Conservation (phyloP, 2,329 filamentous ascomycete genomes). For the Aspergillus sclerotialis region DNA sequence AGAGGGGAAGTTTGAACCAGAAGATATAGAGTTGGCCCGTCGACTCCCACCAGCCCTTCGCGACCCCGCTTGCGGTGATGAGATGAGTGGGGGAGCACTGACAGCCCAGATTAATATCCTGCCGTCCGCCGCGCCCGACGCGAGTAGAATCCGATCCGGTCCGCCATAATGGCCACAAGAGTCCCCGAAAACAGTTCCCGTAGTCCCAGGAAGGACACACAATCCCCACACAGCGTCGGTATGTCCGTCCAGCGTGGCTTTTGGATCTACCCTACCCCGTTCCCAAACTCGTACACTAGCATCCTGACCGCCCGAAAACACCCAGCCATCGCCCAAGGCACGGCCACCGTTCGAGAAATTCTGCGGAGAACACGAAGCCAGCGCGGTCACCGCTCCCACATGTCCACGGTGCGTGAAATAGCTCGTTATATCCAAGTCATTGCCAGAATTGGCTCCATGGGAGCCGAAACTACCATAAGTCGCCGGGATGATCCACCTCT, state of each 20-base stretch:
- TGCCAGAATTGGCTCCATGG: slow-evolving; percentile 50
- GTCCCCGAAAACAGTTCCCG: slow-evolving; percentile 70
- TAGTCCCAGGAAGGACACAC: slow-evolving; percentile 79
- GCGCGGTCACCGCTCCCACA: slow-evolving; percentile 76
- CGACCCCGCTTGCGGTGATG: slow-evolving; percentile 68
- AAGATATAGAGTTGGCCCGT: slow-evolving; percentile 87
- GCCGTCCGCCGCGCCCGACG: slow-evolving; percentile 84
- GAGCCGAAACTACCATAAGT: slow-evolving; percentile 59
- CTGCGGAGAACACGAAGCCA: slow-evolving; percentile 80
- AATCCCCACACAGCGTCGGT: slow-evolving; percentile 95
- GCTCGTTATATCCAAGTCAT: slow-evolving; percentile 82
- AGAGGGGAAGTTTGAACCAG: slow-evolving; percentile 83
- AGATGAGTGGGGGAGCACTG: slow-evolving; percentile 78
- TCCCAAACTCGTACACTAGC: slow-evolving; percentile 93
- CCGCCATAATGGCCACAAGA: slow-evolving; percentile 67
- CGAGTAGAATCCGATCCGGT: slow-evolving; percentile 80
- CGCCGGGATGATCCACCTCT: slow-evolving; percentile 88
- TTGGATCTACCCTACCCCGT: slow-evolving; percentile 85
- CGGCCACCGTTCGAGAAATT: slow-evolving; percentile 86
- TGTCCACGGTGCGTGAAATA: slow-evolving; percentile 96
- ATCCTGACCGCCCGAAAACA: slow-evolving; percentile 95
- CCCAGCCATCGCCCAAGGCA: slow-evolving; percentile 89
- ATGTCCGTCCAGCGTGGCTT: slow-evolving; percentile 88
- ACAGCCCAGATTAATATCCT: slow-evolving; percentile 91
- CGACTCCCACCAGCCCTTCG: slow-evolving; percentile 70